These are phyloP conservation scores for Backusella parvicylindrica DNA, from an alignment of 192 early-diverging fungal species.

Conservation along the genomic window DNA sequence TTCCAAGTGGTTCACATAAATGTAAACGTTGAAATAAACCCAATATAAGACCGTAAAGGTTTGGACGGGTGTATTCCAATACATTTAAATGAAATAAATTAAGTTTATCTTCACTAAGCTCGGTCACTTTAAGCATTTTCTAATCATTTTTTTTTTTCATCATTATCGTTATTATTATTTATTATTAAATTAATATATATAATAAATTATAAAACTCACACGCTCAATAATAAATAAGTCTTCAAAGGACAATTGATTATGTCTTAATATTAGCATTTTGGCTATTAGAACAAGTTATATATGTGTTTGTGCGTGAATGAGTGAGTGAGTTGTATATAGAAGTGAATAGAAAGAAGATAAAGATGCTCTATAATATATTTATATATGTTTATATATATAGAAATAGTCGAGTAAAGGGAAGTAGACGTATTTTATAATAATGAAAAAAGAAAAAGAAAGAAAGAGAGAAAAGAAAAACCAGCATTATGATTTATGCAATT, in stretches of 20 bases:
- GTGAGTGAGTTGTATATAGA: background rate
- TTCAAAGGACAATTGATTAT: constrained; percentile 46
- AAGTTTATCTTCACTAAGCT: constrained; percentile 34
- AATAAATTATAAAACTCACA: constrained; percentile 31
- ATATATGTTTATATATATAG: background rate
- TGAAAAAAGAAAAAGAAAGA: background rate
- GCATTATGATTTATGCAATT: background rate
- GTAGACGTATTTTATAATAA: background rate
- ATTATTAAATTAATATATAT: constrained; percentile 19
- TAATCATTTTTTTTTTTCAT: background rate
- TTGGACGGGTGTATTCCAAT: constrained; percentile 60
- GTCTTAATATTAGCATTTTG: constrained; percentile 44
- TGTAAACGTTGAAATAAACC: constrained; percentile 71
- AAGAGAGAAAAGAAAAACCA: background rate
- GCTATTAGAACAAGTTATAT: background rate
- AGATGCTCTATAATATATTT: background rate
- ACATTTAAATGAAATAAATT: constrained; percentile 49
- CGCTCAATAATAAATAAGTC: constrained; percentile 58
- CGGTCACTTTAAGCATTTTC: constrained; percentile 50
- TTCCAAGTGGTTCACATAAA: constrained; percentile 55
- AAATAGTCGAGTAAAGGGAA: background rate
- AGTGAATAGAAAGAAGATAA: background rate
- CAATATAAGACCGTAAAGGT: constrained; percentile 80
- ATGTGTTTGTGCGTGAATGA: background rate
- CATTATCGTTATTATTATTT: background rate